These are phyloP conservation scores for Cudoniella acicularis DNA, from an alignment of 495 filamentous ascomycete species.

Conservation along the genomic window DNA sequence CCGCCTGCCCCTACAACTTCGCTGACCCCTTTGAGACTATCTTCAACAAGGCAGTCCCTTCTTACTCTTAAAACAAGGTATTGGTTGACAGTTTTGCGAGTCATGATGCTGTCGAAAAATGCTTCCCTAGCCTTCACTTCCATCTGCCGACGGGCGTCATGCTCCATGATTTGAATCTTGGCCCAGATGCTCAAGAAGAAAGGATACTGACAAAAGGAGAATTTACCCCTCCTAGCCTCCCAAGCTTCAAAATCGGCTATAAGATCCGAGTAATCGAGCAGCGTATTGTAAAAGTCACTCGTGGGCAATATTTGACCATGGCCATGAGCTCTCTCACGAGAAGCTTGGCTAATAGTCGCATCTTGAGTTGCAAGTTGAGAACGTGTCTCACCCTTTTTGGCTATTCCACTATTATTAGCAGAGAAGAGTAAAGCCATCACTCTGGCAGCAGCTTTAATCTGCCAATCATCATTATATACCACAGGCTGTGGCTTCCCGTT, in stretches of 20 bases:
- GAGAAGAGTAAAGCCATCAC: slow-evolving; percentile 81
- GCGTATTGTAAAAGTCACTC: slow-evolving; percentile 81
- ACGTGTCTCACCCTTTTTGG: slow-evolving; percentile 18
- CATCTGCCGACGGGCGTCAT: slow-evolving; percentile 91
- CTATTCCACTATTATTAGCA: slow-evolving; percentile 63
- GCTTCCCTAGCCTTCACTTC: slow-evolving; percentile 84
- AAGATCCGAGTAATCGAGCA: slow-evolving; percentile 82
- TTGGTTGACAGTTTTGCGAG: slow-evolving; percentile 68
- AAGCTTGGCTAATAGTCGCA: slow-evolving; percentile 25
- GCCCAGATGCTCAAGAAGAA: slow-evolving; percentile 92
- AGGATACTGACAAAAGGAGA: slow-evolving; percentile 91
- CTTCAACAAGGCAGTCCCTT: slow-evolving; percentile 86
- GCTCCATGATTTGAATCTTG: slow-evolving; percentile 89
- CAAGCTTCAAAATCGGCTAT: slow-evolving; percentile 86
- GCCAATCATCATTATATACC: slow-evolving; percentile 84
- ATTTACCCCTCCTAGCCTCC: slow-evolving; percentile 71
- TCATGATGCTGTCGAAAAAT: slow-evolving; percentile 85
- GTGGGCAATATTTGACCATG: slow-evolving; percentile 68
- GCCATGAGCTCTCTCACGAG: slow-evolving; percentile 35
- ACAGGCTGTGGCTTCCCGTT: slow-evolving; percentile 51
- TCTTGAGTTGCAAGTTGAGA: background rate
- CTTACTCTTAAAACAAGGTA: slow-evolving; percentile 77
- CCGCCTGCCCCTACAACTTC: slow-evolving; percentile 78
- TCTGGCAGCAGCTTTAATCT: slow-evolving; percentile 76
- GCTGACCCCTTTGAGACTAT: slow-evolving; percentile 82